These are phyloP conservation scores for Pythium angustatum DNA, from an alignment of 352 stramenopile genomes.

Conservation along the genomic window DNA sequence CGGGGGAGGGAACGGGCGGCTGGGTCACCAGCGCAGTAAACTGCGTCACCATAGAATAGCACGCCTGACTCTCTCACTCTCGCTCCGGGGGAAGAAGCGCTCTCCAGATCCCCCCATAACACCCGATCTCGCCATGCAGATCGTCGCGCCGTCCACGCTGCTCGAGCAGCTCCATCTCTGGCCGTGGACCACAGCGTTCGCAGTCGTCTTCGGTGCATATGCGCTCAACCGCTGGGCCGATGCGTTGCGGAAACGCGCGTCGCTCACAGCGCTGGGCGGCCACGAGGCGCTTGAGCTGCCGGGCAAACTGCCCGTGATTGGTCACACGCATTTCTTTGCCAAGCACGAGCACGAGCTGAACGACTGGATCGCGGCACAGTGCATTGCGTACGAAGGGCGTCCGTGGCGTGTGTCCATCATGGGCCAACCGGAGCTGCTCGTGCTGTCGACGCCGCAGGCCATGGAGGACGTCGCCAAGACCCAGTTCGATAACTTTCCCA, in stretches of 20 bases:
- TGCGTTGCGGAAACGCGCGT: conserved; percentile 1
- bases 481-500: conserved; percentile 70
- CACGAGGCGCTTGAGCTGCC: conserved; percentile 23
- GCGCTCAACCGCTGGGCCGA: conserved; percentile 15
- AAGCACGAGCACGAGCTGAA: conserved; percentile 32
- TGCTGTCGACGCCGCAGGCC: conserved; percentile 33
- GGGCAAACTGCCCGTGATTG: conserved; percentile 27
- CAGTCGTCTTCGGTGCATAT: background rate
- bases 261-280: conserved; percentile 12
- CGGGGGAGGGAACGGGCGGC: too few species aligned
- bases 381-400: conserved; percentile 20
- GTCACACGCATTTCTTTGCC: conserved; percentile 31
- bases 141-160: conserved; percentile 11
- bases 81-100: too few species aligned
- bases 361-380: conserved; percentile 42
- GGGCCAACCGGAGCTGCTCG: conserved; percentile 35
- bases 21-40: too few species aligned
- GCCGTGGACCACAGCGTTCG: conserved; percentile 27
- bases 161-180: conserved; percentile 21
- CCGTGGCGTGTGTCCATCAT: conserved; percentile 37
- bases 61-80: too few species aligned
- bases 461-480: conserved; percentile 49
- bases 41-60: too few species aligned
- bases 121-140: conserved; percentile 9
- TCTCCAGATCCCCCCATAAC: too few species aligned